phyloP scores from a whole-genome alignment of 306 rosid genomes.

The Leucaena leucocephala region DNA sequence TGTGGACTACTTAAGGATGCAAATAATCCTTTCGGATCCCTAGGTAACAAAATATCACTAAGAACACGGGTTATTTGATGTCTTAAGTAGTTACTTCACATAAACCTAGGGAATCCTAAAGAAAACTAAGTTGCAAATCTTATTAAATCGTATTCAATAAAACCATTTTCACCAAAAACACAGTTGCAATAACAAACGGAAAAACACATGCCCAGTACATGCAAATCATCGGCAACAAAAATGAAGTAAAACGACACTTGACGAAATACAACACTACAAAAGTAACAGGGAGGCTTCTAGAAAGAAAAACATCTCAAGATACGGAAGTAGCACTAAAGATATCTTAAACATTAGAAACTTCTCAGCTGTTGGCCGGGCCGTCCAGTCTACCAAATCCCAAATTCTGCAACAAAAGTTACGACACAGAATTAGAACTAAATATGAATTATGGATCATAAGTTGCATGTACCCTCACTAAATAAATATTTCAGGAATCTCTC shows the following conservation, averaged over 20 bases:
- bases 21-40: too few species aligned
- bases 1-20: too few species aligned
- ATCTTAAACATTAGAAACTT: background rate
- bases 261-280: background rate
- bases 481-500: background rate
- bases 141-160: too few species aligned
- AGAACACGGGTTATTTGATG: too few species aligned
- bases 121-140: too few species aligned
- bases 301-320: conserved; percentile 1
- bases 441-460: background rate
- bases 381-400: background rate
- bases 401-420: conserved; percentile 44
- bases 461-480: too few species aligned
- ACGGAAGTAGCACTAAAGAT: background rate
- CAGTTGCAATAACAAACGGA: background rate
- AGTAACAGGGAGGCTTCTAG: background rate
- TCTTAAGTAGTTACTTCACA: too few species aligned
- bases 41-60: too few species aligned
- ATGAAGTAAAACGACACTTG: background rate
- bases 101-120: too few species aligned
- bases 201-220: background rate
- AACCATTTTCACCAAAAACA: too few species aligned
- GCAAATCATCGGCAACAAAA: background rate
- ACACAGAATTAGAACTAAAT: conserved; percentile 23
- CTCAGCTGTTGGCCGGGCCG: background rate